A percentile compares a stretch with the other conserved stretches of the same genome.
Evolutionary conservation across 768 basidiomycete species (phyloP).

Genomic region (Leccinum subgranulosum): DNA sequence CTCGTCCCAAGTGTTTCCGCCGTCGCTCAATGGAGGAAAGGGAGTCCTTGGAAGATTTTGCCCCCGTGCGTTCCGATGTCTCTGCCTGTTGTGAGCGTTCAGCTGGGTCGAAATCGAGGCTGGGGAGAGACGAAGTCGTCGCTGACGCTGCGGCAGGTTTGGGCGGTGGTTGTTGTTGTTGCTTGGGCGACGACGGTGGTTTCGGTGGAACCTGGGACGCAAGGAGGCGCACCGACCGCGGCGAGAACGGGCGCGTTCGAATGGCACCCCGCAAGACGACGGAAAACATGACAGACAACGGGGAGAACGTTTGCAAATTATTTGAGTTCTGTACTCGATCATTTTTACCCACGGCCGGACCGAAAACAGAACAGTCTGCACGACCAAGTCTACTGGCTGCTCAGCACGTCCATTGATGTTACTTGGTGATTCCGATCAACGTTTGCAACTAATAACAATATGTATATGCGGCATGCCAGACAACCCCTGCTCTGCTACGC

Average conservation of each 20-base stretch:
- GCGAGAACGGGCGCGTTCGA: slow-evolving; percentile 16
- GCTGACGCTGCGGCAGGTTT: background rate
- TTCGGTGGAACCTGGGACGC: slow-evolving; percentile 21
- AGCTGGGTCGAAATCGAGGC: slow-evolving; percentile 64
- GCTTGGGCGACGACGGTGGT: background rate
- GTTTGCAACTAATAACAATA: too few relatives aligned
- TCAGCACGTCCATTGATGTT: too few relatives aligned
- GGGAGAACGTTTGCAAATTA: background rate
- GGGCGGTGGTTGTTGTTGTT: slow-evolving; percentile 4
- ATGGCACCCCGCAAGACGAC: slow-evolving; percentile 21
- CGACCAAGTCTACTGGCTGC: too few relatives aligned
- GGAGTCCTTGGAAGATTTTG: slow-evolving; percentile 72
- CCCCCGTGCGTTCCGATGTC: slow-evolving; percentile 60
- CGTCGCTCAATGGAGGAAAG: slow-evolving; percentile 76
- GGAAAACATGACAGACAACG: slow-evolving; percentile 19
- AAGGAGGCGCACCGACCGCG: slow-evolving; percentile 20
- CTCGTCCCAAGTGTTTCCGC: slow-evolving; percentile 53
- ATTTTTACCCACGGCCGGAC: background rate
- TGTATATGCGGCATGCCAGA: too few relatives aligned
- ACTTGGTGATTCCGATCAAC: too few relatives aligned
- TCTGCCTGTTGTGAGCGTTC: slow-evolving; percentile 36
- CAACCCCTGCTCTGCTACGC: too few relatives aligned
- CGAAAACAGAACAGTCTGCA: too few relatives aligned
- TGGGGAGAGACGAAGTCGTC: slow-evolving; percentile 35
- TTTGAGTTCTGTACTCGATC: background rate